Evolutionary conservation across 805 yeast species (phyloP).

Genomic region (Schwanniomyces vanrijiae): DNA sequence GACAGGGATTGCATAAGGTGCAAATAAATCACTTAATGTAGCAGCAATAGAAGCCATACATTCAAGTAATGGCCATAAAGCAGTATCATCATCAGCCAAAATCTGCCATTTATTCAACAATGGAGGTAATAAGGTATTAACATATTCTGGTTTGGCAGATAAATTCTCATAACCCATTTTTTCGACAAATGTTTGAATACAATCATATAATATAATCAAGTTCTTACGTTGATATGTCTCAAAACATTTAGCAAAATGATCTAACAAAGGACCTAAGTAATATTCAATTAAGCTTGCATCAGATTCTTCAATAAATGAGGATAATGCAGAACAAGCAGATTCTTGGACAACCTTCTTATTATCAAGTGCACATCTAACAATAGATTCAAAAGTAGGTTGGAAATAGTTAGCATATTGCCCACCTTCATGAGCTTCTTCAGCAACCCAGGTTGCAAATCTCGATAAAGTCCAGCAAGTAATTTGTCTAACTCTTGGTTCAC

Average conservation of each 20-base stretch:
- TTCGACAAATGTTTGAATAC: conserved; percentile 86
- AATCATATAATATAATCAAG: conserved; percentile 79
- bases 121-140: conserved; percentile 74
- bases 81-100: conserved; percentile 75
- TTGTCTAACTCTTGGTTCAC: conserved; percentile 83
- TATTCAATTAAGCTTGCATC: conserved; percentile 62
- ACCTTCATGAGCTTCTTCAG: conserved; percentile 61
- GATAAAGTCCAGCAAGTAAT: conserved; percentile 96
- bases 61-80: conserved; percentile 88
- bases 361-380: conserved; percentile 76
- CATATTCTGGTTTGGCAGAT: conserved; percentile 54
- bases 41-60: conserved; percentile 93
- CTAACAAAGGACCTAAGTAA: conserved; percentile 64
- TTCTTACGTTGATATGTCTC: conserved; percentile 77
- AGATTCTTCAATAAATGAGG: conserved; percentile 77
- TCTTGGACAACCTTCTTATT: conserved; percentile 91
- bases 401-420: conserved; percentile 67
- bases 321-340: conserved; percentile 85
- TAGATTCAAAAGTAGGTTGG: conserved; percentile 73
- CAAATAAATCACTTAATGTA: conserved; percentile 76
- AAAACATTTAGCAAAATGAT: conserved; percentile 74
- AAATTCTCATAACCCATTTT: conserved; percentile 59
- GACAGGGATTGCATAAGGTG: conserved; percentile 86
- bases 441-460: conserved; percentile 81
- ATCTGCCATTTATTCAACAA: conserved; percentile 78